Evolutionary conservation across 78 protist species (phyloP).

Genomic region (Protostelium mycophagum): DNA sequence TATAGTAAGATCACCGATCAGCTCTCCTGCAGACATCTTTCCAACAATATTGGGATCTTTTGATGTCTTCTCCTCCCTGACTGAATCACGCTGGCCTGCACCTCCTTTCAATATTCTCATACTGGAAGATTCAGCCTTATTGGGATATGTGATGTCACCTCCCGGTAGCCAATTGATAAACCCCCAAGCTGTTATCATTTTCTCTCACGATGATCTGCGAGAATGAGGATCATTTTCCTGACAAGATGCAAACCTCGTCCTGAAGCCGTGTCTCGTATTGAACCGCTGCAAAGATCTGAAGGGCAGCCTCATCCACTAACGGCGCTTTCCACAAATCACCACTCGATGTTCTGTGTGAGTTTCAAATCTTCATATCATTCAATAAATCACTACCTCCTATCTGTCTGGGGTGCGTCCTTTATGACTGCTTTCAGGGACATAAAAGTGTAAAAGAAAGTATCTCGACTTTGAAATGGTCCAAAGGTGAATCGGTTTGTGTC

Average conservation of each 20-base stretch:
- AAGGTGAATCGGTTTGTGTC: neutral
- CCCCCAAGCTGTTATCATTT: neutral
- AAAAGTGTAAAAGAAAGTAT: neutral
- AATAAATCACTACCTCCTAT: neutral
- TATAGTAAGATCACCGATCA: neutral
- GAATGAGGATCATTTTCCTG: neutral
- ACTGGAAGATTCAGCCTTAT: neutral
- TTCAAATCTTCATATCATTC: neutral
- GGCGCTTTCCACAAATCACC: neutral
- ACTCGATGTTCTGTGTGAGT: neutral
- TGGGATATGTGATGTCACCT: neutral
- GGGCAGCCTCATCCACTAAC: neutral
- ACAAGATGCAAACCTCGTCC: neutral
- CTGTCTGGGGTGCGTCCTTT: neutral
- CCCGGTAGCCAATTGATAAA: neutral
- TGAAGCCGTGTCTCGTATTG: neutral
- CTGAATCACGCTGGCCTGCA: too few relatives aligned
- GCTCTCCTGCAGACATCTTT: neutral
- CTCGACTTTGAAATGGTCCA: neutral
- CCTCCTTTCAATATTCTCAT: too few relatives aligned
- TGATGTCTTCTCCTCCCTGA: too few relatives aligned
- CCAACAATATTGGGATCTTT: neutral
- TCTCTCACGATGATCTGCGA: neutral
- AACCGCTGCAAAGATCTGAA: neutral
- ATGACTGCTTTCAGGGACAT: neutral